These are phyloP conservation scores for Fusarium veterinarium DNA, from an alignment of 2,329 filamentous ascomycete genomes.

Conservation along the genomic window DNA sequence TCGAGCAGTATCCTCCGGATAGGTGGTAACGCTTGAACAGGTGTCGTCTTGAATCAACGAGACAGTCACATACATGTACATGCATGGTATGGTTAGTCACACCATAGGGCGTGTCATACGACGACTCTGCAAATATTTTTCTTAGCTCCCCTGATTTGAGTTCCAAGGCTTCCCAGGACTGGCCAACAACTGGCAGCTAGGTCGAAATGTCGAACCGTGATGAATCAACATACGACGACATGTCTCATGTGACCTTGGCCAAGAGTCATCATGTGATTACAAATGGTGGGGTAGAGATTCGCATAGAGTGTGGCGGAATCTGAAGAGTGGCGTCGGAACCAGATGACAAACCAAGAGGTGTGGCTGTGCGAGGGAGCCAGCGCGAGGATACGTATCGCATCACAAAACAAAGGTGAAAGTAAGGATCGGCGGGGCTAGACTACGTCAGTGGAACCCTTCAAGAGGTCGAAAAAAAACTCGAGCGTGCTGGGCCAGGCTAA, in stretches of 20 bases:
- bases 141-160: conserved; percentile 5
- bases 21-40: conserved; percentile 10
- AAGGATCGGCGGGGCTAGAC: conserved; percentile 39
- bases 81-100: conserved; percentile 37
- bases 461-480: conserved; percentile 34
- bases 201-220: conserved; percentile 4
- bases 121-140: conserved; percentile 19
- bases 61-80: conserved; percentile 6
- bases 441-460: conserved; percentile 42
- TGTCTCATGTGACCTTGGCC: conserved; percentile 33
- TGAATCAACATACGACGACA: conserved; percentile 31
- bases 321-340: conserved; percentile 4
- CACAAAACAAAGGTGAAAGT: background rate
- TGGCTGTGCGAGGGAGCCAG: conserved; percentile 40
- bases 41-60: conserved; percentile 11
- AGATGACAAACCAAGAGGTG: conserved; percentile 37
- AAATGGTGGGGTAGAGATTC: conserved; percentile 12
- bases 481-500: conserved; percentile 31
- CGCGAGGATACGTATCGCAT: background rate
- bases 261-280: conserved; percentile 42
- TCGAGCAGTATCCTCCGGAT: conserved; percentile 20
- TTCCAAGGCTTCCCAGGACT: conserved; percentile 5
- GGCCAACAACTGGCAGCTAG: conserved; percentile 8
- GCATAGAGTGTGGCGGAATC: conserved; percentile 44
- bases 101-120: conserved; percentile 41